Evolutionary conservation across 768 basidiomycete species (phyloP).

Genomic region (Panellus pusillus): DNA sequence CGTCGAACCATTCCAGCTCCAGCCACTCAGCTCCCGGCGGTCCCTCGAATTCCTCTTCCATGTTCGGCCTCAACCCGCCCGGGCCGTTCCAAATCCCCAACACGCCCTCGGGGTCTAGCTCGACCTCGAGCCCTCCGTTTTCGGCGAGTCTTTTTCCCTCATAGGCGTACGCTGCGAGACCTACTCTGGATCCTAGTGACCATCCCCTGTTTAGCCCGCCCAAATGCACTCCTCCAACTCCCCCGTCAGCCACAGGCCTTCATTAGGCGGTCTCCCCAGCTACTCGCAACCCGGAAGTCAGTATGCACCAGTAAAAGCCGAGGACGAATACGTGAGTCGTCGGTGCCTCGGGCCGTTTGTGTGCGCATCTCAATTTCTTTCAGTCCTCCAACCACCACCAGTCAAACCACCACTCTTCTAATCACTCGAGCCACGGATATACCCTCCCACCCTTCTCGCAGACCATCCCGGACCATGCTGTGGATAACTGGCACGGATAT

Average conservation of each 20-base stretch:
- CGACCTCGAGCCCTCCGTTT: constrained; percentile 78
- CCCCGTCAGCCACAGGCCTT: constrained; percentile 40
- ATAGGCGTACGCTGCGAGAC: constrained; percentile 31
- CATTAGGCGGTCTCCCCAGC: constrained; percentile 37
- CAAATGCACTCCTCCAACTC: constrained; percentile 50
- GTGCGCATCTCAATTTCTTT: background rate
- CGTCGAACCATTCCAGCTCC: constrained; percentile 39
- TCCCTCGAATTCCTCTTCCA: constrained; percentile 21
- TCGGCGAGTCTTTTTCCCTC: constrained; percentile 74
- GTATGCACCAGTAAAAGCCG: constrained; percentile 62
- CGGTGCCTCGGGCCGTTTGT: background rate
- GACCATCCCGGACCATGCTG: constrained; percentile 40
- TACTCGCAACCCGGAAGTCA: constrained; percentile 46
- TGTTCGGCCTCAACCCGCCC: constrained; percentile 52
- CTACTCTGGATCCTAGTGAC: constrained; percentile 61
- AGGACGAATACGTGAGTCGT: constrained; percentile 60
- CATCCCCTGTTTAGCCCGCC: constrained; percentile 54
- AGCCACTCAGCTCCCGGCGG: constrained; percentile 17
- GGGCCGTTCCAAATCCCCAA: constrained; percentile 61
- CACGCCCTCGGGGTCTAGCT: constrained; percentile 71
- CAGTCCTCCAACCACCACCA: constrained; percentile 36
- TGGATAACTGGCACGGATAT: constrained; percentile 65
- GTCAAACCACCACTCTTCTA: constrained; percentile 26
- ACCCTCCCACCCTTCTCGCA: constrained; percentile 51
- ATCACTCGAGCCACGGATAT: constrained; percentile 31